Evolutionary conservation across 2,329 filamentous ascomycete genomes (phyloP).

Genomic region (Periconia macrospinosa): DNA sequence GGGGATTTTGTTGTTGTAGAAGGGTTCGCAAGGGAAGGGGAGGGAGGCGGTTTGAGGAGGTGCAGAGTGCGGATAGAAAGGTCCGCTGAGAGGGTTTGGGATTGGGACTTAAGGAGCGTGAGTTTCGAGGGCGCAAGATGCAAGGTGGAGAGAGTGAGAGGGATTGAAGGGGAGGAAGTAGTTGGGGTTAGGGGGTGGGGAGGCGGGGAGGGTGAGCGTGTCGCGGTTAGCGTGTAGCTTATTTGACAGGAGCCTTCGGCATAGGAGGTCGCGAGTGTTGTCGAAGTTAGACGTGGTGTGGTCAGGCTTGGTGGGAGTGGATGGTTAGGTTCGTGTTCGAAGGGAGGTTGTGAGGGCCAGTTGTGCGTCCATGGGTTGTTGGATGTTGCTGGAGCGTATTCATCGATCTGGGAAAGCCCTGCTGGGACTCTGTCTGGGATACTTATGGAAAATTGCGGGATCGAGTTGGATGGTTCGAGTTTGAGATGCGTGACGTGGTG

Average conservation of each 20-base stretch:
- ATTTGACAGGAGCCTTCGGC: constrained; percentile 3
- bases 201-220: constrained; percentile 4
- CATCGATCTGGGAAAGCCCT: constrained; percentile 1
- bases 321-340: constrained; percentile 9
- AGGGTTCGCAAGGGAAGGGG: constrained; percentile 3
- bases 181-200: neutral
- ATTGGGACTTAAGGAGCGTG: neutral
- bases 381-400: neutral
- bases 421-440: constrained; percentile 6
- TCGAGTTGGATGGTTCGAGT: neutral
- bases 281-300: constrained; percentile 1
- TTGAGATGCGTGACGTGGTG: constrained; percentile 10
- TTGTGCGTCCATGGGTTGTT: constrained; percentile 10
- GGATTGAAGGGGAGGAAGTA: neutral
- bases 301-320: constrained; percentile 15
- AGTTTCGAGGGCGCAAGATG: neutral
- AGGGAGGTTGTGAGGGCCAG: constrained; percentile 12
- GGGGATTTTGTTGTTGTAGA: constrained; percentile 6
- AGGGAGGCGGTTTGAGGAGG: constrained; percentile 7
- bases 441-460: constrained; percentile 11
- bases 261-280: neutral
- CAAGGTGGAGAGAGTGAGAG: neutral
- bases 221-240: constrained; percentile 14
- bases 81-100: neutral
- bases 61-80: constrained; percentile 11